Evolutionary conservation across 2,329 filamentous ascomycete species (phyloP), one percentile per base, ranked within the genome.

Genomic region (Penicillium polonicum): DNA sequence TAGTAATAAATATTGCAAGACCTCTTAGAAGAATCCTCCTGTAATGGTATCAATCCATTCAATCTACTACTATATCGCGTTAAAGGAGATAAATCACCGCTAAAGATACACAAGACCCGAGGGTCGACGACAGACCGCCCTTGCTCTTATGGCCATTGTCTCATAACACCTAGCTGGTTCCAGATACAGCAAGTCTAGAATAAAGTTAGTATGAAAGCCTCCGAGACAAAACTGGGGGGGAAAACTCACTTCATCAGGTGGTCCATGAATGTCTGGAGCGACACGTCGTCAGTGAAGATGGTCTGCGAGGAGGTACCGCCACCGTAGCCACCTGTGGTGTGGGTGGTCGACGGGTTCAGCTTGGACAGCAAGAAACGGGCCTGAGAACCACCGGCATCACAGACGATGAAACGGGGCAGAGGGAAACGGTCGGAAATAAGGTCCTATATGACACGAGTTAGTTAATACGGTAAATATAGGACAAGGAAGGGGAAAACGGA

Each of bases 221-320:
- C 39, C 39, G n/a, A 17, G 15, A 13, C 29, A 23, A 45, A 55
- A 29, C 44, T 2, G 6, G 10, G 25, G 10, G 25, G 33, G 13
- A 19, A 10, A 21, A 82, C 88, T 78, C 82, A 92, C 91, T 99
- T 99, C 94, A 99, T 99, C 74, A 99, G 81, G 78, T 97, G 92
- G 70, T 99, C 94, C 94, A 99, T 99, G 74, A 99, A 99, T 1
- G 93, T 97, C 77, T 97, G 93, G 72, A 99, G 80, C 54, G 92
- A 97, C 54, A 99, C 94, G 75, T 99, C 94, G 71, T 99, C 94
- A 0, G 94, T 99, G 79, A 99, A 99, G 69, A 99, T 99, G 5
- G 94, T 99, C 77, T 99, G 94, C 9, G 93, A 92, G 46, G 89
- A 92, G 70, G 89, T 87, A 48, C 93, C 90, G 60, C 92, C 92